These are phyloP conservation scores for Arxiozyma heterogenica DNA, from an alignment of 1,139 yeast genomes.

Conservation along the genomic window DNA sequence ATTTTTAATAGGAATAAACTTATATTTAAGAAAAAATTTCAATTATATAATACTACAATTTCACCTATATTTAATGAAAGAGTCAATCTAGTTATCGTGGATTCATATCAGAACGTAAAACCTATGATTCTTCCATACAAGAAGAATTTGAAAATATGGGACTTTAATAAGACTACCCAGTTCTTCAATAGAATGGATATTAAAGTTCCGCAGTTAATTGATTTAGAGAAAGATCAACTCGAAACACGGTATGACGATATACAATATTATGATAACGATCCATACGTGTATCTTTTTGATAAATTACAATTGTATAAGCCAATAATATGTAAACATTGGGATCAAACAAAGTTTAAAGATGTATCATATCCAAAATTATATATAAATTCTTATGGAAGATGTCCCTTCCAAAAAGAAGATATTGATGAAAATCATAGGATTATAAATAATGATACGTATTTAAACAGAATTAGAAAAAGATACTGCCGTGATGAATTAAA, in stretches of 20 bases:
- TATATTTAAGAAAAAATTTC: conserved; percentile 35
- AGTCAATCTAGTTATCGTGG: conserved; percentile 58
- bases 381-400: conserved; percentile 45
- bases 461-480: conserved; percentile 13
- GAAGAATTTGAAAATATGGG: conserved; percentile 54
- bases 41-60: conserved; percentile 47
- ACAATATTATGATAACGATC: conserved; percentile 22
- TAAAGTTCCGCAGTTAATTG: conserved; percentile 25
- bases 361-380: conserved; percentile 36
- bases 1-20: conserved; percentile 41
- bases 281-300: conserved; percentile 69
- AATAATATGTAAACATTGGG: conserved; percentile 71
- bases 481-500: conserved; percentile 21
- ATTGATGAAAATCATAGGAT: conserved; percentile 29
- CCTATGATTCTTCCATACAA: neutral
- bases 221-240: neutral
- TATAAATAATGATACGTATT: conserved; percentile 1
- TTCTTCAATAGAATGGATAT: conserved; percentile 59
- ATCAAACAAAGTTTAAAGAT: conserved; percentile 16
- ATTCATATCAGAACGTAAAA: neutral
- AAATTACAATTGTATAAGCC: conserved; percentile 66
- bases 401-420: conserved; percentile 45
- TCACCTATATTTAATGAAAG: conserved; percentile 61
- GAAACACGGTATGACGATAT: neutral
- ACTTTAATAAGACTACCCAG: conserved; percentile 67